Evolutionary conservation across 352 stramenopile genomes (phyloP).

Genomic region (Globisporangium radiosum): DNA sequence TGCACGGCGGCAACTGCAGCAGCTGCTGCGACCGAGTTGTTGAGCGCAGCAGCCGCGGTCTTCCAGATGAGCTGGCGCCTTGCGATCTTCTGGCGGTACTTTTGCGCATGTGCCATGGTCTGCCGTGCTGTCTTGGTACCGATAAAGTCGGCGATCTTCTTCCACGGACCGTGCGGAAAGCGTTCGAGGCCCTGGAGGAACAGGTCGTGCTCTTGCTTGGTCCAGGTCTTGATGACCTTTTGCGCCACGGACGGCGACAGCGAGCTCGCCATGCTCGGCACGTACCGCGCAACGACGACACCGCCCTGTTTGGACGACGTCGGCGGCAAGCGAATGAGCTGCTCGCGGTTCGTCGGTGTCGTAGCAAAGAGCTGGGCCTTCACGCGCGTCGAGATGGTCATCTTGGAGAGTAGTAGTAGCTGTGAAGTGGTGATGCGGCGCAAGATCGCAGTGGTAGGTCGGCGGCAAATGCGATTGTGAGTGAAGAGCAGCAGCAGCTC

Average conservation of each 20-base stretch:
- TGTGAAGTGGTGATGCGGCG: neutral
- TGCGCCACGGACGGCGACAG: slow-evolving; percentile 14
- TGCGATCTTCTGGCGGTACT: slow-evolving; percentile 38
- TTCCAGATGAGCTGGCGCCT: slow-evolving; percentile 23
- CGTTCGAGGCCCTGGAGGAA: slow-evolving; percentile 45
- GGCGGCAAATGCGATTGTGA: slow-evolving; percentile 3
- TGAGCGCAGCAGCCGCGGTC: slow-evolving; percentile 2
- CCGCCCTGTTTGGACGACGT: slow-evolving; percentile 21
- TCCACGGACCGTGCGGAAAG: slow-evolving; percentile 43
- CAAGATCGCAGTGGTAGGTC: slow-evolving; percentile 8
- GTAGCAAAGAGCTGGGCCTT: slow-evolving; percentile 18
- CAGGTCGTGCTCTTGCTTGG: slow-evolving; percentile 32
- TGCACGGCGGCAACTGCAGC: neutral
- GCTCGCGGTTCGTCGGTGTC: slow-evolving; percentile 14
- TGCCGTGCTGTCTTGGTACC: slow-evolving; percentile 74
- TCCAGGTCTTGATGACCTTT: slow-evolving; percentile 29
- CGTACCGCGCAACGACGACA: slow-evolving; percentile 23
- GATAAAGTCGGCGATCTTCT: slow-evolving; percentile 40
- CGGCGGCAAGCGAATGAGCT: slow-evolving; percentile 18
- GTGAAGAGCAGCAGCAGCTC: neutral
- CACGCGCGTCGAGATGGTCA: slow-evolving; percentile 22
- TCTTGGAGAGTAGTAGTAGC: neutral
- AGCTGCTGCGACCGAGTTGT: slow-evolving; percentile 6
- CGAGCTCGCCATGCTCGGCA: slow-evolving; percentile 11
- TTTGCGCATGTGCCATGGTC: slow-evolving; percentile 69